phyloP scores from a whole-genome alignment of 2,329 filamentous ascomycete genomes.

The Cladophialophora bantiana region DNA sequence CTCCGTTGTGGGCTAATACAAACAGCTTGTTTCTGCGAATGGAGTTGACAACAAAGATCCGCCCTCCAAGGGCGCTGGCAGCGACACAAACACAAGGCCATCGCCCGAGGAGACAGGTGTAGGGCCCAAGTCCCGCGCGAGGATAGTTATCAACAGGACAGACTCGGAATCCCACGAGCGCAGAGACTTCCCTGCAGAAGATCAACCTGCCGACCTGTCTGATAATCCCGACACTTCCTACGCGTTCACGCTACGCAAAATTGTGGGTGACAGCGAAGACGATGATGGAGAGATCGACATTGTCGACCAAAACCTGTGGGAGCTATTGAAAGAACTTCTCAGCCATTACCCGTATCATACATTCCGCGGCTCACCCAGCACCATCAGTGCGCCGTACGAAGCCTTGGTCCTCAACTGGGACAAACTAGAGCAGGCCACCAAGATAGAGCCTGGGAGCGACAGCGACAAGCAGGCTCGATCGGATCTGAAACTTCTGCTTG shows the following conservation, averaged over 20 bases:
- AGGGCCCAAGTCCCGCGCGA: not conserved
- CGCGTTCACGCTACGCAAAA: not conserved
- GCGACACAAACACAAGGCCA: not conserved
- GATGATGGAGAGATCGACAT: not conserved
- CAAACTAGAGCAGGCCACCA: conserved; percentile 1
- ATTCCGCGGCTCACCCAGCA: conserved; percentile 1
- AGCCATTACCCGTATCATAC: conserved; percentile 4
- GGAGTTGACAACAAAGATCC: not conserved
- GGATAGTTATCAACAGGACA: not conserved
- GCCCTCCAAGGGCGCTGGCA: not conserved
- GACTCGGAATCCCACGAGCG: not conserved
- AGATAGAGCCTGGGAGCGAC: conserved; percentile 5
- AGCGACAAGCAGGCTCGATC: conserved; percentile 18
- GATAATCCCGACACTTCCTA: not conserved
- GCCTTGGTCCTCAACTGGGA: conserved; percentile 14
- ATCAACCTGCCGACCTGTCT: not conserved
- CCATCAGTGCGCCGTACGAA: conserved; percentile 2
- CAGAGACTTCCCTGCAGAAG: not conserved
- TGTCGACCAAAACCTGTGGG: not conserved
- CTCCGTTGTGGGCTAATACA: not conserved
- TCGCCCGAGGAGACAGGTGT: not conserved
- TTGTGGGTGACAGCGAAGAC: not conserved
- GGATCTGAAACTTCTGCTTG: conserved; percentile 24
- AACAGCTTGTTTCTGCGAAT: not conserved
- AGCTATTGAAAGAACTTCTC: not conserved